Base-by-base conservation (phyloP, 371 early-diverging fungal genomes). In the Syncephalastrum sp. region DNA sequence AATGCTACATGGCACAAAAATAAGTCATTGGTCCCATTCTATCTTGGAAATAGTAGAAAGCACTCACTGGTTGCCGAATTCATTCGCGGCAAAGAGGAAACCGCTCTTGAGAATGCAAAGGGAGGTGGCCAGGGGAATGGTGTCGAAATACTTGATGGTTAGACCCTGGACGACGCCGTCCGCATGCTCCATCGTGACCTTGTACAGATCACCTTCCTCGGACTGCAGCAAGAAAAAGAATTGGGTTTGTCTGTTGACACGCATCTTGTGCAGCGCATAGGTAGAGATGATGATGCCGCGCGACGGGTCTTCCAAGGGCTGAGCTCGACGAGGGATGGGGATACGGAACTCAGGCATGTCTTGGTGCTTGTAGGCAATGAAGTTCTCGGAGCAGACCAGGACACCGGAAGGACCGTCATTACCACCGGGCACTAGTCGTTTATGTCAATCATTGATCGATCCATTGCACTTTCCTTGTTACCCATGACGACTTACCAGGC, bases 361-460 rank as follows among this genome's bases (percentile, higher is more conserved):
- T 56, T 86, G 89, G 68, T 96, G 93, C 45, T 77, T 79, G 79
- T 93, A 99, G 1, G 94, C 84, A 38, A 99, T 90, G 42, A 74
- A 88, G 57, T 94, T 89, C 60, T 93, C 95, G 4, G 91, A 82
- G 74, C 97, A 97, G 15, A 96, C 97, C 19, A 99, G 75, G 4
- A 99, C 98, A 56, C 99, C 99, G 12, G 91, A 90, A 17, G 99
- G 98, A 12, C 99, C 99, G 73, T 96, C 98, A 17, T 73, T 81
- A 19, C 96, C 96, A 44, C 98, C 97, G 41, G 96, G 96, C 17
- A 91, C 85, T 86, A 54, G 5, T 7, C 38, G 15, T 17, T 42
- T n/a, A 50, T 42, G 23, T 50, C 38, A 33, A 17, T 14, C 44
- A 4, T 24, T 38, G 15, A 8, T 54, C 16, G 15, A 8, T 54